Evolutionary conservation across 2,329 filamentous ascomycete species (phyloP).

Genomic region (Chalara sp.): DNA sequence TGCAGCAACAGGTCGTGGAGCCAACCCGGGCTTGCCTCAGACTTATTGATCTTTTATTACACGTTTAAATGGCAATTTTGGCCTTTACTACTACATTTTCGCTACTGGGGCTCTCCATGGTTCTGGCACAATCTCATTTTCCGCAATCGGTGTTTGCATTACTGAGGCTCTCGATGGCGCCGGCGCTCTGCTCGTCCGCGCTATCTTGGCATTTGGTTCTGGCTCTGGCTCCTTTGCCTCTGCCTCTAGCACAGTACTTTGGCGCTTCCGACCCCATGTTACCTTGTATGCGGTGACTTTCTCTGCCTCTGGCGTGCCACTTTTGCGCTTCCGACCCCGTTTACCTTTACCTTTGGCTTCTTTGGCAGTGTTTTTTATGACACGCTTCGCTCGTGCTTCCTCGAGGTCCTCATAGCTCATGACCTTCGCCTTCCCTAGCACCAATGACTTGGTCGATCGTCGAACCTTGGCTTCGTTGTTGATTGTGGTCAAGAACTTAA

Average conservation of each 20-base stretch:
- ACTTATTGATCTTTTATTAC: neutral
- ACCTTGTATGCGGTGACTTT: neutral
- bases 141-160: conserved; percentile 1
- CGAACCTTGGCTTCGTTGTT: conserved; percentile 4
- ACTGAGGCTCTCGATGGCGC: neutral
- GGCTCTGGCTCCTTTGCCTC: too few relatives aligned
- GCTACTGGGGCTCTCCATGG: conserved; percentile 11
- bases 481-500: conserved; percentile 18
- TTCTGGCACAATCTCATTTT: conserved; percentile 5
- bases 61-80: neutral
- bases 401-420: conserved; percentile 28
- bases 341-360: conserved; percentile 10
- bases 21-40: neutral
- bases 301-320: conserved; percentile 2
- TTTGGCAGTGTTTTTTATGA: conserved; percentile 8
- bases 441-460: conserved; percentile 6
- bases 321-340: conserved; percentile 7
- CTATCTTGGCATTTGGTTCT: neutral
- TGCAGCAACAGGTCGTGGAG: neutral
- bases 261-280: neutral
- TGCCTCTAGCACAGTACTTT: neutral
- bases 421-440: conserved; percentile 15
- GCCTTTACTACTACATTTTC: conserved; percentile 4
- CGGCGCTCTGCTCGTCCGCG: conserved; percentile 1
- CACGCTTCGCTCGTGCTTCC: conserved; percentile 13